A percentile compares a stretch with the other conserved stretches of the same genome.
phyloP scores from a whole-genome alignment of 2,329 filamentous ascomycete species.

The Achaetomium macrosporum region DNA sequence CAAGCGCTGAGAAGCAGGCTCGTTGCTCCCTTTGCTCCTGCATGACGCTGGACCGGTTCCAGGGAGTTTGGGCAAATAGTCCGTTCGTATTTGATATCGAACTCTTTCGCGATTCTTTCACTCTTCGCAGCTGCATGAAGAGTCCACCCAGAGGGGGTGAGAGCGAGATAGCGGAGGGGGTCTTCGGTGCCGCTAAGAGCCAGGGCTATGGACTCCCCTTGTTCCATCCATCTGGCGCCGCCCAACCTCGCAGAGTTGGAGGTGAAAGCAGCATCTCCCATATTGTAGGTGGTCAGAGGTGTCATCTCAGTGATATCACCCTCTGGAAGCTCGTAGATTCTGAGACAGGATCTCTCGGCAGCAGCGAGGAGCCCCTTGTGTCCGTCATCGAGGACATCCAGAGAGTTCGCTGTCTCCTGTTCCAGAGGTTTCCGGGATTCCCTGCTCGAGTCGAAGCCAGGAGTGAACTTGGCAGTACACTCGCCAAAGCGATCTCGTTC shows the following conservation, averaged over 20 bases:
- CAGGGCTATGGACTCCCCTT: slow-evolving; percentile 40
- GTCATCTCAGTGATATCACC: slow-evolving; percentile 9
- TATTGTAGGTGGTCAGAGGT: slow-evolving; percentile 22
- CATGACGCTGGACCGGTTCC: slow-evolving; percentile 36
- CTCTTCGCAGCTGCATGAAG: slow-evolving; percentile 33
- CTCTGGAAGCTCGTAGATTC: slow-evolving; percentile 31
- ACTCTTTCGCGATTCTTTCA: slow-evolving; percentile 23
- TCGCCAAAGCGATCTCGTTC: slow-evolving; percentile 31
- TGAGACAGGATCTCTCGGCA: slow-evolving; percentile 31
- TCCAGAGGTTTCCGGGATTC: not conserved
- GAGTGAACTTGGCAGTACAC: slow-evolving; percentile 24
- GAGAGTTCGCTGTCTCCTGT: slow-evolving; percentile 31
- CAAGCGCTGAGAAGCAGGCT: slow-evolving; percentile 46
- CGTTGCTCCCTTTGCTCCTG: slow-evolving; percentile 30
- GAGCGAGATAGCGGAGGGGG: slow-evolving; percentile 41
- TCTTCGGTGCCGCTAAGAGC: slow-evolving; percentile 38
- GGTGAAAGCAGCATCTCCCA: slow-evolving; percentile 16
- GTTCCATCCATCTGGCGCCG: slow-evolving; percentile 41
- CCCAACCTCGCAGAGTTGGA: slow-evolving; percentile 21
- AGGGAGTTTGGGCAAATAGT: slow-evolving; percentile 37
- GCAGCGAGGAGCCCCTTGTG: slow-evolving; percentile 28
- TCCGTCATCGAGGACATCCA: slow-evolving; percentile 29
- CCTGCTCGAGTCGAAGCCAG: slow-evolving; percentile 8
- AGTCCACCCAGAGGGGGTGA: slow-evolving; percentile 42
- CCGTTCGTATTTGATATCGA: slow-evolving; percentile 26